A percentile compares a stretch with the other conserved stretches of the same genome.
Evolutionary conservation across 345 rosid species (phyloP).

Genomic region (Lepidium aucheri): DNA sequence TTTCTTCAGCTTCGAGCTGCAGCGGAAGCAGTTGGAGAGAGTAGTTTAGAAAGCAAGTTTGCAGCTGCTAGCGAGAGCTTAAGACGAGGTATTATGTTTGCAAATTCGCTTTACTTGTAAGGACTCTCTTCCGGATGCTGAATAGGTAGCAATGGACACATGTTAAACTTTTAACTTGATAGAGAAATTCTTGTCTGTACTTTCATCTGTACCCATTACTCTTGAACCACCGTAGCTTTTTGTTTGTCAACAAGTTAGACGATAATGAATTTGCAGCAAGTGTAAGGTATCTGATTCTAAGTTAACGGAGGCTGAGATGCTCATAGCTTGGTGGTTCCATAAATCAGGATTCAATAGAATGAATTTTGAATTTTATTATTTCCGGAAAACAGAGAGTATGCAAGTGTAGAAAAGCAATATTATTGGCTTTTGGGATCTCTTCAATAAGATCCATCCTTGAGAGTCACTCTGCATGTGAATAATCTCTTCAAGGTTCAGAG

Average conservation of each 20-base stretch:
- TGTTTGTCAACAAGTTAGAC: neutral
- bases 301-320: too few species aligned
- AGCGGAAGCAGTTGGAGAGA: conserved; percentile 90
- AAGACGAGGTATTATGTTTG: conserved; percentile 88
- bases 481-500: too few species aligned
- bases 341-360: too few species aligned
- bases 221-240: neutral
- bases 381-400: neutral
- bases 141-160: neutral
- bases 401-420: neutral
- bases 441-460: too few species aligned
- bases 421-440: too few species aligned
- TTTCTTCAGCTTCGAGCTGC: conserved; percentile 64
- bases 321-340: too few species aligned
- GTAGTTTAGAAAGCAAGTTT: conserved; percentile 60
- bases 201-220: neutral
- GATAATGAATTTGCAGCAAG: too few species aligned
- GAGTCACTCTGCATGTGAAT: too few species aligned
- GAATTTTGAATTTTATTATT: neutral
- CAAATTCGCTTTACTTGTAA: conserved; percentile 16
- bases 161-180: neutral
- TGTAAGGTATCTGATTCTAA: too few species aligned
- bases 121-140: neutral
- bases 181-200: neutral
- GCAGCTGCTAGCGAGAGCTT: conserved; percentile 87